Conservation (phyloP, 352 stramenopile species). For the Pythium dissimile region DNA sequence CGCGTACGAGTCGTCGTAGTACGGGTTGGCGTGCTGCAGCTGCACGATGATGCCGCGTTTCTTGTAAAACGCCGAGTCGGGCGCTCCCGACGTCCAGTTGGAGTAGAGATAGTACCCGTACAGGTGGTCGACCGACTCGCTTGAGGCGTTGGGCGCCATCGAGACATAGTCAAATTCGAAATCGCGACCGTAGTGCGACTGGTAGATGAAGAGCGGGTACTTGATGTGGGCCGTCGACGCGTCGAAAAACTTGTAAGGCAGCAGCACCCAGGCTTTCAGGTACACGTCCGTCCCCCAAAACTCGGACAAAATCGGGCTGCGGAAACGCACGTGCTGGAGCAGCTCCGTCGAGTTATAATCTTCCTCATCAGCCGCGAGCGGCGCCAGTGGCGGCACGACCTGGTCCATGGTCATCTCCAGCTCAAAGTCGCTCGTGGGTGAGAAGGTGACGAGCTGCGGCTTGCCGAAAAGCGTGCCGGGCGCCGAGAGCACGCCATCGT, state of each 20-base stretch:
- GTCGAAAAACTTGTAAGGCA: constrained; percentile 69
- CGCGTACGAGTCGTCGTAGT: constrained; percentile 80
- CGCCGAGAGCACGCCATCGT: constrained; percentile 46
- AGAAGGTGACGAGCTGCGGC: constrained; percentile 44
- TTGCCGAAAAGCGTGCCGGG: constrained; percentile 59
- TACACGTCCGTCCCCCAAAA: constrained; percentile 73
- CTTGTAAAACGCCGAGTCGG: constrained; percentile 45
- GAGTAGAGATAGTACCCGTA: constrained; percentile 69
- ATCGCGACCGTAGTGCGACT: constrained; percentile 63
- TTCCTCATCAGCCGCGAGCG: constrained; percentile 21
- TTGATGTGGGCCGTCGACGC: constrained; percentile 39
- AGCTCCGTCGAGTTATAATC: constrained; percentile 38
- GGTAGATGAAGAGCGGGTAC: constrained; percentile 76
- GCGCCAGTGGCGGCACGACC: constrained; percentile 32
- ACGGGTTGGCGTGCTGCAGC: constrained; percentile 72
- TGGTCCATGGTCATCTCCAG: constrained; percentile 47
- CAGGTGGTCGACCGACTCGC: constrained; percentile 31
- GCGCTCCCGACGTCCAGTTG: constrained; percentile 64
- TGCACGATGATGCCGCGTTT: constrained; percentile 74
- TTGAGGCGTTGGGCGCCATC: constrained; percentile 20
- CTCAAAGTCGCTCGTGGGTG: constrained; percentile 26
- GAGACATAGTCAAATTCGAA: constrained; percentile 59
- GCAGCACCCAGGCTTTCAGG: constrained; percentile 67
- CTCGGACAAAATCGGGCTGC: constrained; percentile 47
- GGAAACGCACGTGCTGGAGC: constrained; percentile 67